Conservation (phyloP, 352 stramenopile species). For the Phytophthora lateralis region DNA sequence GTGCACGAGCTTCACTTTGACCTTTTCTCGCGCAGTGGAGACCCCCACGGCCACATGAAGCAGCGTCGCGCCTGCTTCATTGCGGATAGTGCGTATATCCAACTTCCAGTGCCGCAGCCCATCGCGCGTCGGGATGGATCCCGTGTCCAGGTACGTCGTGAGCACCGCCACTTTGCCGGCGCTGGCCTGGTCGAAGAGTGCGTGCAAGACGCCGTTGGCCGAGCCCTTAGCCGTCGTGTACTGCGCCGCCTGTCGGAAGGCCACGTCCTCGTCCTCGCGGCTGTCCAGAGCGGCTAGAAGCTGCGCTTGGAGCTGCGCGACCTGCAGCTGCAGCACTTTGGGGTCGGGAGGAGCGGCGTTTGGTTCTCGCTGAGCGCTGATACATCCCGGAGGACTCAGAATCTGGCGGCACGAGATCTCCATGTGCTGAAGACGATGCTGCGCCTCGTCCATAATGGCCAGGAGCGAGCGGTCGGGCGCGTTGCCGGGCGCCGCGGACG, state of each 20-base stretch:
- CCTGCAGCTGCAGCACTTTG: conserved; percentile 50
- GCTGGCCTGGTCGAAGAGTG: conserved; percentile 78
- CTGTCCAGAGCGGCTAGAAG: conserved; percentile 49
- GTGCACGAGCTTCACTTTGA: conserved; percentile 73
- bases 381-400: conserved; percentile 13
- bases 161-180: conserved; percentile 60
- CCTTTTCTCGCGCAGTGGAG: conserved; percentile 63
- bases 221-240: conserved; percentile 75
- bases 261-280: conserved; percentile 69
- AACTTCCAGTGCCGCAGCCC: conserved; percentile 75
- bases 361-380: conserved; percentile 1
- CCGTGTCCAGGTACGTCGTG: conserved; percentile 65
- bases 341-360: conserved; percentile 23
- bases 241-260: conserved; percentile 59
- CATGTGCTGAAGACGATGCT: conserved; percentile 50
- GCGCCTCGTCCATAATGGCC: conserved; percentile 52
- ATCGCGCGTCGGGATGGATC: conserved; percentile 78
- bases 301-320: conserved; percentile 49
- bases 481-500: neutral
- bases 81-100: conserved; percentile 62
- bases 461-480: conserved; percentile 52
- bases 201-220: conserved; percentile 75
- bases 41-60: conserved; percentile 74
- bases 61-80: conserved; percentile 64
- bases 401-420: conserved; percentile 57